Base-by-base conservation (phyloP, 352 stramenopile species). In the Phytophthora idaei region DNA sequence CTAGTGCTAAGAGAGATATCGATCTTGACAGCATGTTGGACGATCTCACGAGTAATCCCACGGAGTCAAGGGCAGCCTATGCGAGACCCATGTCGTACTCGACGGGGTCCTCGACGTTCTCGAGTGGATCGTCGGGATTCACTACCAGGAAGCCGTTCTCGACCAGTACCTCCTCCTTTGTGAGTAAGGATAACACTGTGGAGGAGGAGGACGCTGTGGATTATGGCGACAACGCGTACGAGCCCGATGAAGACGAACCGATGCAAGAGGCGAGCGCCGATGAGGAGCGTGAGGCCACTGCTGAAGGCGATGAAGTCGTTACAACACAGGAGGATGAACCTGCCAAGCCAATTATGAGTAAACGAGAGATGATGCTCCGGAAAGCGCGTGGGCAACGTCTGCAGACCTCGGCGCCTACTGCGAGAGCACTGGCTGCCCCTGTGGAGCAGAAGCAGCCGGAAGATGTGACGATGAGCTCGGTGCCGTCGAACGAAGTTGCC, bases 11-110 rank as follows among this genome's bases (percentile, higher is more conserved):
- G 65, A 76, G 69, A 78, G 87, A 95, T 54, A 94, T 95, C 55
- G 87, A 95, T 73, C 52, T 95, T 36, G 84, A 95, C 51, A 95
- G 87, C 45, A 92, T 95, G 85, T 66, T 95, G 29, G 83, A 92
- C 29, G 87, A 95, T 48, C 63, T 95, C 17, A 94, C 85, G 34
- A 94, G 78, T 53, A 95, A 95, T 63, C 87, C 87, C 31, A 94
- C 80, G 3, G 81, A 94, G 66, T 76, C 81, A 6, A 66, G 70
- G 1, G 67, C 79, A 46, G 64, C 55, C 5, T 92, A 90, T 69
- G 70, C 72, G 2, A 71, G 75, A 7, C 83, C 87, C 0, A 70
- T 88, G 67, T 84, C 78, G n/a, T 93, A 90, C 50, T 85, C 78
- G 39, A 77, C 80, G 0, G 73, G 77, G 1, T 75, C 74, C 5